These are phyloP conservation scores for Kodamaea derodonti DNA, from an alignment of 1,139 yeast species.

Conservation along the genomic window DNA sequence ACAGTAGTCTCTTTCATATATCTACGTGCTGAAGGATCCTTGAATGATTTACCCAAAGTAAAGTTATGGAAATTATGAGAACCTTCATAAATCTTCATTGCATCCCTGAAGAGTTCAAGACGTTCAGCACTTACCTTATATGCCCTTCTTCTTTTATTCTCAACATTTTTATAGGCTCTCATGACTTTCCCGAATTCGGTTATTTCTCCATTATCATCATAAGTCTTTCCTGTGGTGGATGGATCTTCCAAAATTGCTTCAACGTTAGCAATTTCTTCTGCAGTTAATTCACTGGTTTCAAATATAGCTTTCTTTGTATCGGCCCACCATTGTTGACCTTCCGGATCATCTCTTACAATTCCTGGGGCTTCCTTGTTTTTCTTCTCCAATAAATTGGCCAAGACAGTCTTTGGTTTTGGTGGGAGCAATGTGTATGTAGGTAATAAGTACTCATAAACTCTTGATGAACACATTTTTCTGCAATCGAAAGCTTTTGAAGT, in stretches of 20 bases:
- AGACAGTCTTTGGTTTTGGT: constrained; percentile 72
- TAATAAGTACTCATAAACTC: constrained; percentile 88
- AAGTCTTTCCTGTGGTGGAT: constrained; percentile 18
- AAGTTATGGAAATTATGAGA: constrained; percentile 94
- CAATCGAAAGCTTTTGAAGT: constrained; percentile 92
- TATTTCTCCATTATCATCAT: constrained; percentile 31
- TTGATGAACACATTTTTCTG: constrained; percentile 89
- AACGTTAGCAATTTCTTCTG: constrained; percentile 36
- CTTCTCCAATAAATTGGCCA: constrained; percentile 56
- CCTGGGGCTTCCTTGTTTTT: constrained; percentile 58
- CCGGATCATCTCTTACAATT: constrained; percentile 56
- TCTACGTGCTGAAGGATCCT: constrained; percentile 81
- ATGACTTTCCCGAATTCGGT: constrained; percentile 44
- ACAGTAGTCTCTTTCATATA: constrained; percentile 77
- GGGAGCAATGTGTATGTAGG: constrained; percentile 89
- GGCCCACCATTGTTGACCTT: constrained; percentile 73
- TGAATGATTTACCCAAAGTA: constrained; percentile 83
- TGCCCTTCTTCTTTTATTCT: constrained; percentile 63
- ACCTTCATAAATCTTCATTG: constrained; percentile 74
- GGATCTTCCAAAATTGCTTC: constrained; percentile 13
- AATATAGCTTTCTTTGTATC: constrained; percentile 43
- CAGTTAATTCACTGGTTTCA: constrained; percentile 41
- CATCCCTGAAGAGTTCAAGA: constrained; percentile 58
- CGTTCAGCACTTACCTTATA: constrained; percentile 64
- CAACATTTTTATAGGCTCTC: constrained; percentile 59